Conservation (phyloP, 2,329 filamentous ascomycete species). For the Aspergillus sergii region DNA sequence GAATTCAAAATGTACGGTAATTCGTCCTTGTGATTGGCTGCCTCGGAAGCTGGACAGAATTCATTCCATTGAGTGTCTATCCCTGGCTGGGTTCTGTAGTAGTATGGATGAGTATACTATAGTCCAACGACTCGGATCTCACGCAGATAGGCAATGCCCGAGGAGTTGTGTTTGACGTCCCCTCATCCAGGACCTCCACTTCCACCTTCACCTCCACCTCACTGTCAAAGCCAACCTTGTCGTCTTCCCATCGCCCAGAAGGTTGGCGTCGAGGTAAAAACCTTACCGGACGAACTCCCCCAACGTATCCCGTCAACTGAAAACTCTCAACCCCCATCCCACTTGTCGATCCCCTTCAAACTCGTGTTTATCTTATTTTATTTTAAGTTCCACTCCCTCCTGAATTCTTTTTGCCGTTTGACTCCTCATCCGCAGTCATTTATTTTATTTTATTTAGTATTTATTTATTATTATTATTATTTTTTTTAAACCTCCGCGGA, state of each 20-base stretch:
- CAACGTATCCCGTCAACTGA: background rate
- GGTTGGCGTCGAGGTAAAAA: background rate
- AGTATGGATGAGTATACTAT: no score
- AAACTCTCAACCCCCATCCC: background rate
- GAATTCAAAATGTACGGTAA: background rate
- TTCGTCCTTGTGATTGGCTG: background rate
- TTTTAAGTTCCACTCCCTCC: background rate
- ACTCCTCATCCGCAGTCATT: background rate
- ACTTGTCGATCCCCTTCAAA: background rate
- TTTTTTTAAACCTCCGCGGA: background rate
- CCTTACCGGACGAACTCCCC: constrained; percentile 2
- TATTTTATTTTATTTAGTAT: background rate
- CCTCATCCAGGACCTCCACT: background rate
- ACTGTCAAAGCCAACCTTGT: background rate
- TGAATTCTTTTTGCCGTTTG: background rate
- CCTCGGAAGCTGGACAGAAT: background rate
- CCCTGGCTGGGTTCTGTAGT: background rate
- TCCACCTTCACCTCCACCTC: background rate
- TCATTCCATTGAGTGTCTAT: background rate
- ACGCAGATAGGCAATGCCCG: background rate
- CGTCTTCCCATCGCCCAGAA: background rate
- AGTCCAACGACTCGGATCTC: background rate
- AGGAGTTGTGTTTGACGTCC: no score
- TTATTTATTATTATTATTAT: background rate
- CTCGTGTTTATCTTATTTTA: background rate